phyloP scores from a whole-genome alignment of 352 stramenopile genomes.

The Pythium guiyangense region DNA sequence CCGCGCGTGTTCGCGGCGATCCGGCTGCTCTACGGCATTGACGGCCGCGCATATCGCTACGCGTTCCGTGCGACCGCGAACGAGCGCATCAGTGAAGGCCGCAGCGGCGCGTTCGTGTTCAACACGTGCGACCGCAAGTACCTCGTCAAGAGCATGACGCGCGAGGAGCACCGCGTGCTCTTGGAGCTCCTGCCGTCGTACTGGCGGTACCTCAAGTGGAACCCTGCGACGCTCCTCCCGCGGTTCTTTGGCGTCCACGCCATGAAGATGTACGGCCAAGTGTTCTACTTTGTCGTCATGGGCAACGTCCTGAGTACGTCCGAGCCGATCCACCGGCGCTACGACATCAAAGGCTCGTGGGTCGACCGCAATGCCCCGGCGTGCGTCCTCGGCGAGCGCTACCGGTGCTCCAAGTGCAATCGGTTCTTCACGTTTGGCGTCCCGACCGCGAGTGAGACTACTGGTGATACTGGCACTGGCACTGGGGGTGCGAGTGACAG shows the following conservation, averaged over 20 bases:
- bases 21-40: slow-evolving; percentile 54
- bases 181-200: slow-evolving; percentile 81
- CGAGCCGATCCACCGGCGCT: slow-evolving; percentile 82
- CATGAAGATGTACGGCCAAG: slow-evolving; percentile 91
- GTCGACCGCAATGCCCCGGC: slow-evolving; percentile 79
- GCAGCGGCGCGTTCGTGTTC: slow-evolving; percentile 88
- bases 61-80: slow-evolving; percentile 83
- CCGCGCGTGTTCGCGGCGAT: slow-evolving; percentile 77
- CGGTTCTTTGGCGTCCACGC: slow-evolving; percentile 88
- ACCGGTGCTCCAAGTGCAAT: slow-evolving; percentile 84
- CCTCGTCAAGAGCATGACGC: slow-evolving; percentile 88
- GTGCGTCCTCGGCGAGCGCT: slow-evolving; percentile 71
- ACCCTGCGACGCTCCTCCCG: slow-evolving; percentile 79
- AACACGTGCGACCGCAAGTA: slow-evolving; percentile 87
- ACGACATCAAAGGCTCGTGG: slow-evolving; percentile 92
- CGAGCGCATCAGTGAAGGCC: slow-evolving; percentile 86
- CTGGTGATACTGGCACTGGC: not conserved
- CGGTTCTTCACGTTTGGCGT: slow-evolving; percentile 76
- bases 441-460: not conserved
- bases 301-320: slow-evolving; percentile 85
- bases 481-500: slow-evolving; percentile 6
- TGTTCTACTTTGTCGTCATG: slow-evolving; percentile 93
- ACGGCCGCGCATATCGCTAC: slow-evolving; percentile 76
- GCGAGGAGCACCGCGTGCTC: slow-evolving; percentile 76
- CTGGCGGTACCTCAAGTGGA: slow-evolving; percentile 83